phyloP scores from a whole-genome alignment of 306 rosid species.

The Vigna radiata region DNA sequence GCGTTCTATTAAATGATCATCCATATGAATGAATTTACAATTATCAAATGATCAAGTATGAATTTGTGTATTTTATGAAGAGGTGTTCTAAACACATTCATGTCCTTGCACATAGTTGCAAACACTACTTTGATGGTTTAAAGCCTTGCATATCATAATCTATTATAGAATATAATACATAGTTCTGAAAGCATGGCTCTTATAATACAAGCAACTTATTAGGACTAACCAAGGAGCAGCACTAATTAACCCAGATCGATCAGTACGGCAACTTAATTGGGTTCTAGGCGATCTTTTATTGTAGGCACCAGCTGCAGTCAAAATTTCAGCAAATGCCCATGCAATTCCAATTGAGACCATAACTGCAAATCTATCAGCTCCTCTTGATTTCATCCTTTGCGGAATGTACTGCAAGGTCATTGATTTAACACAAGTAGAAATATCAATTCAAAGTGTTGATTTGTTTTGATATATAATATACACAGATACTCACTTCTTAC shows the following conservation, averaged over 20 bases:
- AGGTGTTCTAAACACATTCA: conserved; percentile 11
- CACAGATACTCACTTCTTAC: neutral
- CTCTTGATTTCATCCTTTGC: conserved; percentile 51
- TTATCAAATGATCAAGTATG: neutral
- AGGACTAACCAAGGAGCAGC: conserved; percentile 82
- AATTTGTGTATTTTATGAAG: neutral
- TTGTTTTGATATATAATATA: neutral
- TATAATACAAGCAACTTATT: conserved; percentile 4
- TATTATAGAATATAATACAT: neutral
- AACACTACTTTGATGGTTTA: conserved; percentile 17
- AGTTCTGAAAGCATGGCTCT: conserved; percentile 19
- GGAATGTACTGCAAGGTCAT: conserved; percentile 76
- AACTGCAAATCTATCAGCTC: conserved; percentile 66
- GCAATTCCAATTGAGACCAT: conserved; percentile 65
- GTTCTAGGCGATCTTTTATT: conserved; percentile 63
- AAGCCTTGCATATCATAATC: neutral
- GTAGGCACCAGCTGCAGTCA: conserved; percentile 90
- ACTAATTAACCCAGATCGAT: conserved; percentile 84
- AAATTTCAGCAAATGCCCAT: conserved; percentile 83
- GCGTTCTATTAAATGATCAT: conserved; percentile 10
- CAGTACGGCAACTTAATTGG: conserved; percentile 90
- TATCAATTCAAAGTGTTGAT: conserved; percentile 15
- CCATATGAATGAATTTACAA: conserved; percentile 10
- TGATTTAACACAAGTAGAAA: conserved; percentile 41
- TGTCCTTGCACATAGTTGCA: conserved; percentile 2